Percentiles rank a stretch among this genome's conserved stretches.
Evolutionary conservation across 1,139 yeast genomes (phyloP).

Genomic region (Zygosaccharomyces pseudobailii): DNA sequence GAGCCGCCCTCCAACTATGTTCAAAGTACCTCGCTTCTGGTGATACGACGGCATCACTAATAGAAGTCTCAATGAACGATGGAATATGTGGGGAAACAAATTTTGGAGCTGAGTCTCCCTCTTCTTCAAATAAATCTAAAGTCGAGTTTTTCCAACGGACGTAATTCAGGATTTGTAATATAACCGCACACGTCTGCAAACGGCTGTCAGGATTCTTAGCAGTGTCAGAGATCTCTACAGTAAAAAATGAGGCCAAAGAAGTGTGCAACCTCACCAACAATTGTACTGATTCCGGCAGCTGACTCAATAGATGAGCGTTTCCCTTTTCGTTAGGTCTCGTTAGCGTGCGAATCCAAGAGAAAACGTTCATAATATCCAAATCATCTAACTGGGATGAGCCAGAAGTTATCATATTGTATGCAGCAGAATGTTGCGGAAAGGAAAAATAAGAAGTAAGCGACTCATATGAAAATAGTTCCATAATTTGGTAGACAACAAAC

Average conservation of each 20-base stretch:
- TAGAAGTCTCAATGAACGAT: conserved; percentile 78
- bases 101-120: conserved; percentile 24
- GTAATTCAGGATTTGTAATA: conserved; percentile 63
- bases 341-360: conserved; percentile 61
- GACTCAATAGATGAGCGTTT: conserved; percentile 44
- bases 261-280: conserved; percentile 63
- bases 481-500: conserved; percentile 67
- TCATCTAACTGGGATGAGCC: conserved; percentile 40
- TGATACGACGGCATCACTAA: conserved; percentile 67
- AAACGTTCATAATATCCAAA: conserved; percentile 63
- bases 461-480: conserved; percentile 61
- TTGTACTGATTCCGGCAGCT: conserved; percentile 67
- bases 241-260: conserved; percentile 61
- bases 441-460: conserved; percentile 54
- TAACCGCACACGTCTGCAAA: conserved; percentile 62
- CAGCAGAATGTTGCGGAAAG: conserved; percentile 35
- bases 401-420: conserved; percentile 19
- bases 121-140: conserved; percentile 46
- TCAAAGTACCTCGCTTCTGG: conserved; percentile 72
- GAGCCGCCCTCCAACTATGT: conserved; percentile 27
- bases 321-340: conserved; percentile 34
- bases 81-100: conserved; percentile 59
- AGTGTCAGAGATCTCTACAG: conserved; percentile 62
- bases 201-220: conserved; percentile 54
- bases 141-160: conserved; percentile 66